Conservation (phyloP, 2,329 filamentous ascomycete genomes). For the Malbranchea cinnamomea region DNA sequence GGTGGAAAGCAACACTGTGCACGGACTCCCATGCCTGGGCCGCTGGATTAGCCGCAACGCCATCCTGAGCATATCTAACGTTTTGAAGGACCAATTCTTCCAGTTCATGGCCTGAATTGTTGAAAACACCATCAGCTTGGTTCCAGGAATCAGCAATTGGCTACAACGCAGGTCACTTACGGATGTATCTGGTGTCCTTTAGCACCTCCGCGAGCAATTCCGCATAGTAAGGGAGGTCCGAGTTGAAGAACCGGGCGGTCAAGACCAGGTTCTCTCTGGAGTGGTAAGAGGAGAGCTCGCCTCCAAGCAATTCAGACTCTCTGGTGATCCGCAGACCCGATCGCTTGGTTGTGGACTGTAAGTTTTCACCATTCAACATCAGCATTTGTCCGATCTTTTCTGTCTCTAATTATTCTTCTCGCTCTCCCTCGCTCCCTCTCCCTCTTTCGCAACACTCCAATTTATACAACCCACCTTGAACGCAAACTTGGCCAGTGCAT, state of each 20-base stretch:
- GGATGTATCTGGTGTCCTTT: conserved; percentile 69
- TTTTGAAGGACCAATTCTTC: conserved; percentile 71
- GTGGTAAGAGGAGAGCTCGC: conserved; percentile 74
- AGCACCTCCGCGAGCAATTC: conserved; percentile 90
- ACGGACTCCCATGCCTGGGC: conserved; percentile 72
- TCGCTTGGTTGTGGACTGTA: conserved; percentile 69
- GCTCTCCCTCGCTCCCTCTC: too few relatives aligned
- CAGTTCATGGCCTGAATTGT: conserved; percentile 67
- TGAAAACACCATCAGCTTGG: conserved; percentile 6
- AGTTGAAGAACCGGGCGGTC: conserved; percentile 85
- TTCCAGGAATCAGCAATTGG: background rate
- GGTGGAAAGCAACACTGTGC: conserved; percentile 82
- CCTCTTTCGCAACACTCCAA: background rate
- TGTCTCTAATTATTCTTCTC: background rate
- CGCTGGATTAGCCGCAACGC: conserved; percentile 45
- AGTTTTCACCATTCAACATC: conserved; percentile 11
- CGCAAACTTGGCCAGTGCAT: conserved; percentile 85
- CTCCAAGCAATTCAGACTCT: conserved; percentile 89
- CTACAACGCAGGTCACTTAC: conserved; percentile 26
- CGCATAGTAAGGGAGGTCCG: conserved; percentile 93
- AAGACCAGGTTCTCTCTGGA: conserved; percentile 86
- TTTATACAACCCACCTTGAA: conserved; percentile 60
- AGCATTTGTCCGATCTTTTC: conserved; percentile 3
- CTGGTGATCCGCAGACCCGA: conserved; percentile 85
- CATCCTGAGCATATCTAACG: conserved; percentile 64